phyloP scores from a whole-genome alignment of 179 eudicot species.

The Beta corolliflora region DNA sequence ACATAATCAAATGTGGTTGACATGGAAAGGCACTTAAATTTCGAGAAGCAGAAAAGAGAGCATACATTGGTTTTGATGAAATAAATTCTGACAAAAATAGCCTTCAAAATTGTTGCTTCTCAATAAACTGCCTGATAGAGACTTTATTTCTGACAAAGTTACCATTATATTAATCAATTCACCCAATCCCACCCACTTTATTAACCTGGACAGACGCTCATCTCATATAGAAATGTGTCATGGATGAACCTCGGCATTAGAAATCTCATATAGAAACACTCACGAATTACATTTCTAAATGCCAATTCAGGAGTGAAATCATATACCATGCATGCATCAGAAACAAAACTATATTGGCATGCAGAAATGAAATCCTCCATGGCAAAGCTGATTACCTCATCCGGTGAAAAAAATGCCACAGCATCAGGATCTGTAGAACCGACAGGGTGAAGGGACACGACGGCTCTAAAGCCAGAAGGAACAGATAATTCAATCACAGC shows the following conservation, averaged over 20 bases:
- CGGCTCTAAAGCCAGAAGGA: constrained; percentile 82
- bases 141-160: not conserved
- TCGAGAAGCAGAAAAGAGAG: not conserved
- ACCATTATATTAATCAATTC: not conserved
- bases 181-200: not conserved
- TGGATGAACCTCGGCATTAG: not conserved
- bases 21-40: not conserved
- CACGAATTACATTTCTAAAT: too few relatives aligned
- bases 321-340: not conserved
- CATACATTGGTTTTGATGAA: not conserved
- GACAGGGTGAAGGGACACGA: constrained; percentile 83
- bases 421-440: constrained; percentile 92
- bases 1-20: not conserved
- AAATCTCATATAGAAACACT: too few relatives aligned
- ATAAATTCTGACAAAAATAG: not conserved
- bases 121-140: not conserved
- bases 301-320: not conserved
- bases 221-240: not conserved
- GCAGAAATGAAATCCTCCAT: not conserved
- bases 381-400: constrained; percentile 62
- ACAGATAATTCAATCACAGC: constrained; percentile 75
- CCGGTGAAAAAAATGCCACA: constrained; percentile 94
- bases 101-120: not conserved
- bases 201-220: not conserved
- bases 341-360: not conserved